Base-by-base conservation (phyloP, 2,329 filamentous ascomycete species). In the Magnaporthiopsis rhizophila region DNA sequence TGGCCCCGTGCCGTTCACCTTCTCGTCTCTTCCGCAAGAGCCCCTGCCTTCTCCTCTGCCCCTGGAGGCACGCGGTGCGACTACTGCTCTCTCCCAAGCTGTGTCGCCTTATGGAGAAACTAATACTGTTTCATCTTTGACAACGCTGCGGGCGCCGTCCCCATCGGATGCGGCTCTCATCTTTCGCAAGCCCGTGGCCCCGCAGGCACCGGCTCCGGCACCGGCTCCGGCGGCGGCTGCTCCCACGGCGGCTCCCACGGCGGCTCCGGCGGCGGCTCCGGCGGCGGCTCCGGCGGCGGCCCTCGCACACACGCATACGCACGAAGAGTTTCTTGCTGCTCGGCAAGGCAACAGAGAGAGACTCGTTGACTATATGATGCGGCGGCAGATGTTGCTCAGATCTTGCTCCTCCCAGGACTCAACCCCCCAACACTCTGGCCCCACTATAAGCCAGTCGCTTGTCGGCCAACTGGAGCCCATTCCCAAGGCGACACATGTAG, bases 311-410 rank as follows among this genome's bases (percentile, higher is more conserved):
- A 30, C 30, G 72, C 72, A 59, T 11, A 56, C 4, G 70, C 70
- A n/a, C 71, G 66, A 34, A n/a, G 58, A 60, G 58, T 60, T 60
- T 58, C 73, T 72, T 34, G 65, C 64, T 6, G 71, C 72, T 13
- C 67, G 71, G 9, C 69, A 71, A 57, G 62, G 66, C 3, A 74
- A 74, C 65, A 73, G 69, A 61, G 45, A 53, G 45, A 53, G 8
- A 24, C 18, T 53, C 6, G 9, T 53, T 7, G 9, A 24, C 18
- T 6, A 50, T 8, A 50, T 50, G 4, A 50, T 18, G 4, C 18
- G 30, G 30, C 30, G 30, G 30, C 30, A 21, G 38, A 21, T 6
- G 18, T 11, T 4, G 18, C 18, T 18, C 38, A 21, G 15, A 18
- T 50, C 15, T 50, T 21, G 11, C 38, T 15, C 38, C 15, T 7